Evolutionary conservation across 75 land plant species (phyloP).

Genomic region (Pinus taeda): DNA sequence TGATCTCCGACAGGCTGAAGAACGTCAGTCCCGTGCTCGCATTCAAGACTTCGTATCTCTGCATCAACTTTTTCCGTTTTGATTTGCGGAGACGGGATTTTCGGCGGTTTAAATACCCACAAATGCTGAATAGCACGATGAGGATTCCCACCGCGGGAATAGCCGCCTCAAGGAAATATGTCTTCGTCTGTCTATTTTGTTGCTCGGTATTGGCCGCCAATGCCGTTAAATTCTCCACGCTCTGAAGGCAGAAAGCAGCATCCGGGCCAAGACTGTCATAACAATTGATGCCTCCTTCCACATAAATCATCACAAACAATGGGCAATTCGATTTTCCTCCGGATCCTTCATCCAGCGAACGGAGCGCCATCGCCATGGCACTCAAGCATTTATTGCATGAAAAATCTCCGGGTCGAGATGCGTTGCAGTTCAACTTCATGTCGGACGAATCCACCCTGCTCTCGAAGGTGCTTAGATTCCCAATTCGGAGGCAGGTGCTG

Average conservation of each 20-base stretch:
- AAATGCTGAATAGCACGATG: neutral
- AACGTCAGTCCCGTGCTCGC: neutral
- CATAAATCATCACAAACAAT: neutral
- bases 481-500: neutral
- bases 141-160: neutral
- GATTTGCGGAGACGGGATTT: neutral
- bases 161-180: neutral
- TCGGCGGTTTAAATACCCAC: neutral
- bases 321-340: neutral
- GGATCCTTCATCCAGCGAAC: neutral
- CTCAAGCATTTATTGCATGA: neutral
- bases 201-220: neutral
- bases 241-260: neutral
- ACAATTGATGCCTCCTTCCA: neutral
- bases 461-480: neutral
- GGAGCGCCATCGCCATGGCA: neutral
- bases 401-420: neutral
- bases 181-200: neutral
- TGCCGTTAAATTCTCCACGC: neutral
- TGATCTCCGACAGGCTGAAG: constrained; percentile 32
- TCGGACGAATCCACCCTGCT: neutral
- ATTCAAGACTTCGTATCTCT: neutral
- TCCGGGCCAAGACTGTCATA: constrained; percentile 1
- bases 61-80: neutral
- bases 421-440: neutral